A percentile compares a stretch with the other conserved stretches of the same genome.
Evolutionary conservation across 2,329 filamentous ascomycete genomes (phyloP).

Genomic region (Trichothecium sympodiale): DNA sequence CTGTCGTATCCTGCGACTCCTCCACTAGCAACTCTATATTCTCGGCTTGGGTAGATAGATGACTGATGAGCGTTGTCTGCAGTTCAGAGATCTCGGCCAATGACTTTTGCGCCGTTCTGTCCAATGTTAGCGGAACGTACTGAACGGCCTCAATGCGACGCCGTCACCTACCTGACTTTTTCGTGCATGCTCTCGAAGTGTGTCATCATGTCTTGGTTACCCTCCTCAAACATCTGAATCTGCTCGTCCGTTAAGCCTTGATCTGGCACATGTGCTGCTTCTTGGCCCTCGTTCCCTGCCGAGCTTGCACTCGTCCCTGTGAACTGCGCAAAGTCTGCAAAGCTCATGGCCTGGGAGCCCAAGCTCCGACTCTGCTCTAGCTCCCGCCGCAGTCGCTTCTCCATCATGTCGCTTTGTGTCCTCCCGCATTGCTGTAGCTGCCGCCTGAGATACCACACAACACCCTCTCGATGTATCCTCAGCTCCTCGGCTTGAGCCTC

Average conservation of each 20-base stretch:
- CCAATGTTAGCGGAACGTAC: background rate
- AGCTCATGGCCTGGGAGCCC: constrained; percentile 51
- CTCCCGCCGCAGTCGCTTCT: constrained; percentile 72
- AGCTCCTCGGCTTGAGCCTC: constrained; percentile 59
- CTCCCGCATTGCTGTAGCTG: constrained; percentile 65
- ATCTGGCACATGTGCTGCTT: constrained; percentile 8
- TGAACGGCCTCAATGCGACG: background rate
- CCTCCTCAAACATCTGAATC: constrained; percentile 83
- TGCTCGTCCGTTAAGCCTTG: constrained; percentile 70
- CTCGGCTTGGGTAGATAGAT: constrained; percentile 75
- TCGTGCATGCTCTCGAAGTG: constrained; percentile 90
- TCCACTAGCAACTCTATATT: constrained; percentile 81
- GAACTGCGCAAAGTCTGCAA: constrained; percentile 22
- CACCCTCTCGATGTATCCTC: constrained; percentile 64
- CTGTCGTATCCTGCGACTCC: constrained; percentile 70
- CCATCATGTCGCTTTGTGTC: constrained; percentile 86
- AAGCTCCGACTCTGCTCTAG: constrained; percentile 84
- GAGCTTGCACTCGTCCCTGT: constrained; percentile 8
- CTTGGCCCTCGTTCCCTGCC: background rate
- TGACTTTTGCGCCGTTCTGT: constrained; percentile 76
- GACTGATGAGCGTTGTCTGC: constrained; percentile 78
- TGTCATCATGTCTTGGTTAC: constrained; percentile 85
- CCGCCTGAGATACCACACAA: constrained; percentile 72
- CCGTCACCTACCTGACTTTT: constrained; percentile 69
- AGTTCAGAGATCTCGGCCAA: constrained; percentile 87